Conservation (phyloP, 2,329 filamentous ascomycete genomes). For the Plectosphaerella cucumerina region DNA sequence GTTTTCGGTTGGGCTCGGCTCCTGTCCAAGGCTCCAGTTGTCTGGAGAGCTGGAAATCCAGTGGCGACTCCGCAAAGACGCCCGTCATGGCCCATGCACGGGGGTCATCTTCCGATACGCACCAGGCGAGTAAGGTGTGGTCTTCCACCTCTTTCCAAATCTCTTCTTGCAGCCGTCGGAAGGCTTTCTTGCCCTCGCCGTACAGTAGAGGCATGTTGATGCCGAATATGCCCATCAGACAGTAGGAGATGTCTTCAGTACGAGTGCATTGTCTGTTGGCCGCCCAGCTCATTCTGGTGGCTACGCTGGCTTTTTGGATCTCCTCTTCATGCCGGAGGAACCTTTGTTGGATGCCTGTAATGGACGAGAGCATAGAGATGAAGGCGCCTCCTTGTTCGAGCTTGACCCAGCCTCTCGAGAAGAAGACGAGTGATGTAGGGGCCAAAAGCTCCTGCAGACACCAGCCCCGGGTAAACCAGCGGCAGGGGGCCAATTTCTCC, state of each 20-base stretch:
- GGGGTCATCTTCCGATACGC: conserved; percentile 7
- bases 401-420: conserved; percentile 6
- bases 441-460: conserved; percentile 11
- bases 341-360: conserved; percentile 20
- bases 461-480: conserved; percentile 12
- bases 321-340: conserved; percentile 1
- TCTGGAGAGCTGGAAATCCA: not conserved
- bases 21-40: not conserved
- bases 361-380: conserved; percentile 17
- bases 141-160: conserved; percentile 24
- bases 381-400: not conserved
- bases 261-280: conserved; percentile 17
- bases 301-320: conserved; percentile 7
- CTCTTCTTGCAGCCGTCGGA: conserved; percentile 16
- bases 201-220: conserved; percentile 27
- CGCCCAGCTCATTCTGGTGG: conserved; percentile 26
- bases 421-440: conserved; percentile 10
- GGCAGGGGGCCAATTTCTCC: not conserved
- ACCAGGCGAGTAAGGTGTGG: conserved; percentile 27
- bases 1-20: no score
- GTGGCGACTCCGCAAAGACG: not conserved
- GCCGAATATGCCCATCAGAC: conserved; percentile 25
- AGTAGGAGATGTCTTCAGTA: conserved; percentile 24
- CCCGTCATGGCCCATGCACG: not conserved
- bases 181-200: conserved; percentile 23